These are phyloP conservation scores for Imleria badia DNA, from an alignment of 768 basidiomycete genomes.

Conservation along the genomic window DNA sequence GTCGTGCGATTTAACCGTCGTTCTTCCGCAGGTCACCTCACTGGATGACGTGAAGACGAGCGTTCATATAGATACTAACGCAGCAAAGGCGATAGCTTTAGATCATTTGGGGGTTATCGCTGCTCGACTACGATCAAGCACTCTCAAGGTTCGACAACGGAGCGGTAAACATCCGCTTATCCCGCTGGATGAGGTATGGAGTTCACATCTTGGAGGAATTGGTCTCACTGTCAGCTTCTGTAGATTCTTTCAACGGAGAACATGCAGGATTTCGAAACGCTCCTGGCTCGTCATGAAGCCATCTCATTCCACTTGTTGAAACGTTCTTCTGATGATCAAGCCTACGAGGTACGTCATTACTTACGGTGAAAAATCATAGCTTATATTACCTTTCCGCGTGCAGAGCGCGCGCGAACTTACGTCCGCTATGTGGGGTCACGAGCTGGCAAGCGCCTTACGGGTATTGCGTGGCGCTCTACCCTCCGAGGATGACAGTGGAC, in stretches of 20 bases:
- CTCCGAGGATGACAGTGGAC: slow-evolving; percentile 38
- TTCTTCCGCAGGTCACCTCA: slow-evolving; percentile 60
- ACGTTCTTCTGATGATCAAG: slow-evolving; percentile 74
- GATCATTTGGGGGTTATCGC: slow-evolving; percentile 96
- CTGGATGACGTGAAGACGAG: slow-evolving; percentile 79
- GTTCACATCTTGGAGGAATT: not conserved
- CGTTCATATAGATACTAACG: slow-evolving; percentile 68
- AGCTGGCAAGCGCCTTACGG: slow-evolving; percentile 69
- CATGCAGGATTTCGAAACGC: slow-evolving; percentile 51
- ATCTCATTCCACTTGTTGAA: slow-evolving; percentile 68
- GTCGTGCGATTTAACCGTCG: not conserved
- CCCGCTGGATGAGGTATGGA: slow-evolving; percentile 69
- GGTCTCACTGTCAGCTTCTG: not conserved
- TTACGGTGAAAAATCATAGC: not conserved
- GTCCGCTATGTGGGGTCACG: slow-evolving; percentile 78
- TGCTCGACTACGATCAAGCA: slow-evolving; percentile 67
- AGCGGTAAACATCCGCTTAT: slow-evolving; percentile 42
- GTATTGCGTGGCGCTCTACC: slow-evolving; percentile 53
- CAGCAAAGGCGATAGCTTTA: slow-evolving; percentile 83
- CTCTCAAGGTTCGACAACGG: slow-evolving; percentile 37
- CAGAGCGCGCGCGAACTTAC: slow-evolving; percentile 81
- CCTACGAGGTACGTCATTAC: slow-evolving; percentile 61
- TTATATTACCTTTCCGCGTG: not conserved
- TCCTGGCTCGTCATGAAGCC: slow-evolving; percentile 63
- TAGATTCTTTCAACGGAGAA: slow-evolving; percentile 57